A percentile compares a stretch with the other conserved stretches of the same genome.
Conservation (phyloP, 2,329 filamentous ascomycete genomes). For the Microthyrium microscopicum region DNA sequence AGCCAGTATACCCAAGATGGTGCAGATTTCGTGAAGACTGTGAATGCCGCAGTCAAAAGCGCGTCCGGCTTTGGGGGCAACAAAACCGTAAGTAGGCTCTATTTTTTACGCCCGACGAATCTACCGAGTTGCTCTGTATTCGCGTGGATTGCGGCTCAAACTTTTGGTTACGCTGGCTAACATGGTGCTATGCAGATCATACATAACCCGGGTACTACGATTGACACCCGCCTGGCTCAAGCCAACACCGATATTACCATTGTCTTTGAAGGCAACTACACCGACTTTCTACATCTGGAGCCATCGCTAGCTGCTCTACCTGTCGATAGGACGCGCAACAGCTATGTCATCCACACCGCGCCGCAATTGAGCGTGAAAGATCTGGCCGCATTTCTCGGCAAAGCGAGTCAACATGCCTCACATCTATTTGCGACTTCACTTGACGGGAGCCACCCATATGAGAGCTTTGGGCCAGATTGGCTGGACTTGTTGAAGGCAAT, state of each 20-base stretch:
- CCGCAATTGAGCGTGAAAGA: not conserved
- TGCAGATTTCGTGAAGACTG: not conserved
- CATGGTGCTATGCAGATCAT: not conserved
- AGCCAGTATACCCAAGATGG: not conserved
- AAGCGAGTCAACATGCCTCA: slow-evolving; percentile 1
- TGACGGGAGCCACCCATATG: no score
- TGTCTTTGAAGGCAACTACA: slow-evolving; percentile 3
- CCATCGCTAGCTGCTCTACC: not conserved
- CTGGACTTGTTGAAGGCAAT: no score
- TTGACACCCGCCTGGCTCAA: not conserved
- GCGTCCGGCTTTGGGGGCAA: not conserved
- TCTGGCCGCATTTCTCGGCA: slow-evolving; percentile 1
- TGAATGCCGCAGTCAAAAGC: slow-evolving; percentile 2
- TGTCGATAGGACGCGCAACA: not conserved
- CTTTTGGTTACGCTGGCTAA: no score
- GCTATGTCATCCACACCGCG: slow-evolving; percentile 1
- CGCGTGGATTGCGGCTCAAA: no score
- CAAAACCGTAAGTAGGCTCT: not conserved
- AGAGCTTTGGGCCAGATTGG: no score
- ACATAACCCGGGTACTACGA: slow-evolving; percentile 1
- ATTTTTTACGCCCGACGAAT: not conserved
- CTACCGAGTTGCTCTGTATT: not conserved
- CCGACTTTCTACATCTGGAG: not conserved
- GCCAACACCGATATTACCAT: slow-evolving; percentile 3
- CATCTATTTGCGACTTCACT: no score